Evolutionary conservation across 192 early-diverging fungal species (phyloP), one percentile per base, ranked within the genome.

Genomic region (Cetraspora pellucida): DNA sequence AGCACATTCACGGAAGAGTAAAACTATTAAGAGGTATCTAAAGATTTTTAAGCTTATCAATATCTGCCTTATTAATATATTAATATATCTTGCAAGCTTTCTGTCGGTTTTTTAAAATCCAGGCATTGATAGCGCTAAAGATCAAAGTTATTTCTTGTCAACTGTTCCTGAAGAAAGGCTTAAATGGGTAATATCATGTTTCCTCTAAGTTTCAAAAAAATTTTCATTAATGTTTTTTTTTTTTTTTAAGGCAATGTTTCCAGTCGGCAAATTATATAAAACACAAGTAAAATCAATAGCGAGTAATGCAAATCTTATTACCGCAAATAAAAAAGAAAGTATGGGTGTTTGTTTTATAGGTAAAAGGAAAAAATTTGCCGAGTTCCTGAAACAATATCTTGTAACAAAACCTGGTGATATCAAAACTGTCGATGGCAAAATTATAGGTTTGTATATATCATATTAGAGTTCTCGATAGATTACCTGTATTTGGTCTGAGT

Each of bases 311-410:
- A 85, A 87, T 1, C 82, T 98, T 16, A 61, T 77, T 4, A 90
- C 90, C 0, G 84, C 90, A 0, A 83, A 83, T 45, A 93, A 94
- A 80, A 84, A 82, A 61, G 97, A 98, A 79, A 95, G 93, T 78
- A 96, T 96, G 94, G 97, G 97, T 0, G 95, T 98, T 21, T 98
- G 97, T 71, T 97, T 98, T 87, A 90, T 98, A 4, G 95, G 96
- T 8, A 90, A 95, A 75, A 86, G 91, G 2, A 84, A 84, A 1
- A 79, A 81, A 30, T 98, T 96, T 82, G 86, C 91, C 7, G 86
- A 90, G 19, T 97, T 98, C 74, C 72, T 95, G 45, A 85, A 82
- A 79, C 77, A 85, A 80, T 84, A 80, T 52, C 28, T 83, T 63
- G 67, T 77, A 13, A 9, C 23, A 2, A 50, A 52, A n/a, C 79